Base-by-base conservation (phyloP, 2,329 filamentous ascomycete species). In the Botrytis medusae region DNA sequence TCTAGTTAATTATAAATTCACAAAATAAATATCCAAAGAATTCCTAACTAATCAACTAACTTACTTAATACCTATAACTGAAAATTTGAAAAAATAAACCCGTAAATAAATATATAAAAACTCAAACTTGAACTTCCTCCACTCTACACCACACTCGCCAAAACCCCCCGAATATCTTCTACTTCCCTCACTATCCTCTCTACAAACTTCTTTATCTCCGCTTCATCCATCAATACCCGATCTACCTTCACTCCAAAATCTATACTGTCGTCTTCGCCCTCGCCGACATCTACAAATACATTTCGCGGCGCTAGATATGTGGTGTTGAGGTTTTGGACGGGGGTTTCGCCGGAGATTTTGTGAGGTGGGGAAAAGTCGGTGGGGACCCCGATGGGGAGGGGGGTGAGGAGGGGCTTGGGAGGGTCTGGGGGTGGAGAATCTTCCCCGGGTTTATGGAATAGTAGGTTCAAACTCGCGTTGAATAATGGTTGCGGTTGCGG, bases 171-270 rank as follows among this genome's bases (percentile, higher is more conserved):
- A 20, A 69, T 46, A 1, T 22, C 22, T 18, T 44, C 67, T n/a
- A 44, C 22, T 9, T 69, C 67, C 20, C n/a, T 22, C 42, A 32
- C 68, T 1, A 70, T 40, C 1, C 10, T 22, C 6, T 44, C 29
- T 20, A 70, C 68, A 44, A 70, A 70, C 10, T 29, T 18, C n/a
- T 25, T 4, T 1, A 70, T 40, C 10, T 70, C 68, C 16, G 12
- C 40, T 9, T 70, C 68, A 8, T 9, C 40, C 54, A 70, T 48
- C 0, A 70, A 44, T 8, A 70, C 29, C 18, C 18, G 9, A 18
- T 70, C 68, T 6, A 46, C 68, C 25, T 70, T 61, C 5, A 70
- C 12, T 9, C 40, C 68, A 22, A 70, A 70, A 59, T 70, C 54
- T 2, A 70, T 22, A n/a, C 51, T 18, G 29, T 59, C 51, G 18